Percentiles rank a stretch among this genome's conserved stretches.
Conservation (phyloP, 1,284 basidiomycete genomes). For the Apiotrichum laibachii region DNA sequence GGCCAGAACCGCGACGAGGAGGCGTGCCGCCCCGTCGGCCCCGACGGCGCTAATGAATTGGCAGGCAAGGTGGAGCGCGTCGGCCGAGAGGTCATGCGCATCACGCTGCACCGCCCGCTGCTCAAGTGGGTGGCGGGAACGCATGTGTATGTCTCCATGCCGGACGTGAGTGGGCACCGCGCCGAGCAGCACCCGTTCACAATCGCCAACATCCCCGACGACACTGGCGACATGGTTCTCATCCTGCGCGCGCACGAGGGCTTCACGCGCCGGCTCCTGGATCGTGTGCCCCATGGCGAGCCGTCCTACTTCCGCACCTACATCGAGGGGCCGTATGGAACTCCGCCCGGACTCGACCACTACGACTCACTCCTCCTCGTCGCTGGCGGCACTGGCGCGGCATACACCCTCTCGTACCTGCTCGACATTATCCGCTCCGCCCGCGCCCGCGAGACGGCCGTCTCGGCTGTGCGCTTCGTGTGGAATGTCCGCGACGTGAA, state of each 20-base stretch:
- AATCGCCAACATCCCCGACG: conserved; percentile 23
- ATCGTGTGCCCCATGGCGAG: conserved; percentile 18
- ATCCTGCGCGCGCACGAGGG: conserved; percentile 26
- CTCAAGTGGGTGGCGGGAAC: conserved; percentile 37
- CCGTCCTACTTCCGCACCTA: conserved; percentile 13
- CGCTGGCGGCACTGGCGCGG: conserved; percentile 45
- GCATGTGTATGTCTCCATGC: conserved; percentile 40
- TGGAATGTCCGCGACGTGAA: conserved; percentile 31
- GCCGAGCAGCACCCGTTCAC: conserved; percentile 49
- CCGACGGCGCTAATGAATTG: neutral
- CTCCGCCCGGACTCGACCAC: conserved; percentile 18
- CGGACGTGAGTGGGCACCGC: conserved; percentile 35
- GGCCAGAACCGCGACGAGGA: neutral
- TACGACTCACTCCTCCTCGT: conserved; percentile 41
- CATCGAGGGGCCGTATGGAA: conserved; percentile 47
- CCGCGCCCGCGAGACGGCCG: conserved; percentile 25
- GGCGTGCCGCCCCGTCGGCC: neutral
- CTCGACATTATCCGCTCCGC: conserved; percentile 31
- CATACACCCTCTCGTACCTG: conserved; percentile 36
- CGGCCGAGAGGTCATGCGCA: conserved; percentile 50
- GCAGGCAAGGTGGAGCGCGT: conserved; percentile 51
- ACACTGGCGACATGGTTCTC: conserved; percentile 8
- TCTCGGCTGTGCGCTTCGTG: conserved; percentile 33
- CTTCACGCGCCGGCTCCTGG: conserved; percentile 33
- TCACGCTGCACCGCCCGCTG: conserved; percentile 13